Base-by-base conservation (phyloP, 352 stramenopile species). In the Pythium graminicola region DNA sequence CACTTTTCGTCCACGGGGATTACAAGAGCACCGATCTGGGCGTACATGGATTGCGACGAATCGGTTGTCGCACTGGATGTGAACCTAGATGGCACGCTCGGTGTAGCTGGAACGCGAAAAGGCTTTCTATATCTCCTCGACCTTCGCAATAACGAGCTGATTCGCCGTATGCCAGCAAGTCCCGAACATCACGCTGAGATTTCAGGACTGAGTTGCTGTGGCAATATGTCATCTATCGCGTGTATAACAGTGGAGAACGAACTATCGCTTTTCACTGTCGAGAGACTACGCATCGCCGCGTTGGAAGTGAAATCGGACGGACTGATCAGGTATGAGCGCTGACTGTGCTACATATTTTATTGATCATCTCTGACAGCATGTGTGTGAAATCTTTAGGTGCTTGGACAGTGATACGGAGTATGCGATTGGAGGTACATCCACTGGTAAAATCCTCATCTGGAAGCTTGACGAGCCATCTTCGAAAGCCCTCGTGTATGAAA, bases 331-430 rank as follows among this genome's bases (percentile, higher is more conserved):
- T 90, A 70, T 33, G 70, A 59, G 20, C 20, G 9, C 11, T 22
- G 14, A 17, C 10, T 10, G 14, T 4, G 13, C n/a, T 23, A 8
- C 9, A 10, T 6, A 6, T 2, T 6, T 10, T 17, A 14, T 13
- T 31, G 13, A 4, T 16, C 6, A 6, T 1, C 11, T 6, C 49
- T 48, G 11, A 57, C 29, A 1, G 4, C 36, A n/a, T 35, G 29
- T 8, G 11, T 14, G 14, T 13, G 10, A 31, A 44, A 14, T 7
- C 24, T 42, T 5, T 44, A 89, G 80, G 31, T 91, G 78, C 50
- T 78, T 93, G 32, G 81, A 85, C 20, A 90, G 76, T 50, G 82
- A 93, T 33, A 73, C 76, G 31, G 76, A 87, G 52, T 91, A 81
- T 39, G 82, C 81, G 4, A 68, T 91, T 4, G 82, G 75, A 26